Percentiles rank a stretch among this genome's conserved stretches.
Conservation (phyloP, 2,329 filamentous ascomycete species). For the Plectosphaerella plurivora region DNA sequence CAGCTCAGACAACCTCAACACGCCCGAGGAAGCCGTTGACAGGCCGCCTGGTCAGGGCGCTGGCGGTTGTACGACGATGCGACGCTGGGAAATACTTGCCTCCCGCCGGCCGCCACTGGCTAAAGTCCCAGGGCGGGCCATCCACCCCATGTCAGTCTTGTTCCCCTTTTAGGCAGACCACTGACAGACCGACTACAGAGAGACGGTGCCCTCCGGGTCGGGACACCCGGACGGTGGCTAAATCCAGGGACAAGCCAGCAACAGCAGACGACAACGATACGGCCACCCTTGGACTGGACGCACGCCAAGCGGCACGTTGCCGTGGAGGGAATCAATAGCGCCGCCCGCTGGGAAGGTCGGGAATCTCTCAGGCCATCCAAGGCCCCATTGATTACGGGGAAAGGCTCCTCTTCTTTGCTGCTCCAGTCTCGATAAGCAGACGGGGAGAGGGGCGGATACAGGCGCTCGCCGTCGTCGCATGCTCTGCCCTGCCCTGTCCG, state of each 20-base stretch:
- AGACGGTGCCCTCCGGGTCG: not conserved
- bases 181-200: too few relatives aligned
- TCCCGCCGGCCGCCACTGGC: too few relatives aligned
- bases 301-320: conserved; percentile 5
- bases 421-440: not conserved
- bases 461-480: not conserved
- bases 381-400: not conserved
- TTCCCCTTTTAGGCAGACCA: not conserved
- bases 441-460: not conserved
- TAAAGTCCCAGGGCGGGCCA: too few relatives aligned
- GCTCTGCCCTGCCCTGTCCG: too few relatives aligned
- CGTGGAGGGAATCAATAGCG: conserved; percentile 3
- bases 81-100: too few relatives aligned
- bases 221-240: not conserved
- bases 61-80: too few relatives aligned
- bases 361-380: not conserved
- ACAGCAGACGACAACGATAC: too few relatives aligned
- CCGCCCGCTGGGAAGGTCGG: not conserved
- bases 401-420: not conserved
- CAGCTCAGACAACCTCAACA: too few relatives aligned
- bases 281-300: not conserved
- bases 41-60: too few relatives aligned
- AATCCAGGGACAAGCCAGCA: not conserved
- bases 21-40: too few relatives aligned
- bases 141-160: too few relatives aligned